These are phyloP conservation scores for Carnegiea gigantea DNA, from an alignment of 179 eudicot genomes.

Conservation along the genomic window DNA sequence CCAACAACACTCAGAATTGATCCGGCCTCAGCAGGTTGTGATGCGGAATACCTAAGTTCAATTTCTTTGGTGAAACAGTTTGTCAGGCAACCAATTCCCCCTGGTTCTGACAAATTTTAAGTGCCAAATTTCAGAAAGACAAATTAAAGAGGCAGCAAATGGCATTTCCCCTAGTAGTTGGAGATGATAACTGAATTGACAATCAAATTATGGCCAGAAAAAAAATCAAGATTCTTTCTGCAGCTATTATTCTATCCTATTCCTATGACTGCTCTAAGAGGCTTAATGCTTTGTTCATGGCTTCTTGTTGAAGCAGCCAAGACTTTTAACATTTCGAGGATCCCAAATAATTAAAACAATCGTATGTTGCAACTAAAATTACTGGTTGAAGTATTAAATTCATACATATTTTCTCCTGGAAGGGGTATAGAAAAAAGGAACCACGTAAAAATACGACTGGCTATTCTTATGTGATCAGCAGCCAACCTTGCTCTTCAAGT, in stretches of 20 bases:
- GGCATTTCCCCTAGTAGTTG: not conserved
- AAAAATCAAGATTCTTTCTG: not conserved
- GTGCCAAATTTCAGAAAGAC: not conserved
- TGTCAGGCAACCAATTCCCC: not conserved
- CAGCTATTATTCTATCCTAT: not conserved
- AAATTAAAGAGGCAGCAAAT: not conserved
- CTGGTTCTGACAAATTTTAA: not conserved
- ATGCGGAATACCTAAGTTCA: not conserved
- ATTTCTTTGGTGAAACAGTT: not conserved
- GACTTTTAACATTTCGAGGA: too few relatives aligned
- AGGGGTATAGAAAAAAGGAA: too few relatives aligned
- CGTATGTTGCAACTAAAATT: not conserved
- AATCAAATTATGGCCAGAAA: too few relatives aligned
- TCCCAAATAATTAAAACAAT: not conserved
- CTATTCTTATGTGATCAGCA: not conserved
- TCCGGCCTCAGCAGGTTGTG: not conserved
- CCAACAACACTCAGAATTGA: not conserved
- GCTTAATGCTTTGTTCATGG: not conserved
- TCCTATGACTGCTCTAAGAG: not conserved
- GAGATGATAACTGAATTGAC: too few relatives aligned
- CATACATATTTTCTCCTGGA: not conserved
- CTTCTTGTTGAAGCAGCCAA: not conserved
- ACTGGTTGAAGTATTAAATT: not conserved
- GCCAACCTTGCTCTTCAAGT: not conserved
- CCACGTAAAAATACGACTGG: not conserved